Evolutionary conservation across 148 eudicot species (phyloP), one percentile per base, ranked within the genome.

Genomic region (Silene latifolia): DNA sequence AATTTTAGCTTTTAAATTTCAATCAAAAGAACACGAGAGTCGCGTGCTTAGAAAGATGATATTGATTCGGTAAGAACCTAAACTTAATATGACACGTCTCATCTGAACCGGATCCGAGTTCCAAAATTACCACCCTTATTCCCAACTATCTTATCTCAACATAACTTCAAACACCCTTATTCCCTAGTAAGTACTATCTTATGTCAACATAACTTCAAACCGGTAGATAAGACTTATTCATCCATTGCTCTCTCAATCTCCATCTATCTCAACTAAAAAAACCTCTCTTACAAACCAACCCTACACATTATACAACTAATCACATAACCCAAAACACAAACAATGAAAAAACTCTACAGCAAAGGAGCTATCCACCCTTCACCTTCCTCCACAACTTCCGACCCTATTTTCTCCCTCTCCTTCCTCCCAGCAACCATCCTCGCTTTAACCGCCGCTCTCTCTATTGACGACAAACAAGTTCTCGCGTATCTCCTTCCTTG

Each of bases 401-500:
- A 85, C 67, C 87, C 81, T 10, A 85, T 90, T 15, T 21, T 12
- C 25, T 76, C 89, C 2, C 83, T 87, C 17, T 46, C 76, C 47
- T 76, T 23, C 23, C 78, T 92, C 54, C 96, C 98, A 5, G 90
- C 91, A 15, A 73, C 91, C 59, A 89, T 93, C 67, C 79, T 93
- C 68, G 77, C 91, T 47, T 85, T 93, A 27, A 75, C 96, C 25
- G 84, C 75, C 4, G 84, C 93, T 2, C 88, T 93, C 8, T 84
- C 96, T 14, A 74, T 83, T 18, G 85, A 78, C 5, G 98, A 93
- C 80, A 76, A 64, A 59, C 86, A 90, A 53, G 88, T 93, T 24
- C 74, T 93, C 7, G 86, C 93, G 14, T 93, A 93, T 39, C 96
- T 93, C 67, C 80, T 93, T 42, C 90, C 96, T 27, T 87, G 88